Base-by-base conservation (phyloP, 164 flowering plant species). In the Magnolia changhungtana region DNA sequence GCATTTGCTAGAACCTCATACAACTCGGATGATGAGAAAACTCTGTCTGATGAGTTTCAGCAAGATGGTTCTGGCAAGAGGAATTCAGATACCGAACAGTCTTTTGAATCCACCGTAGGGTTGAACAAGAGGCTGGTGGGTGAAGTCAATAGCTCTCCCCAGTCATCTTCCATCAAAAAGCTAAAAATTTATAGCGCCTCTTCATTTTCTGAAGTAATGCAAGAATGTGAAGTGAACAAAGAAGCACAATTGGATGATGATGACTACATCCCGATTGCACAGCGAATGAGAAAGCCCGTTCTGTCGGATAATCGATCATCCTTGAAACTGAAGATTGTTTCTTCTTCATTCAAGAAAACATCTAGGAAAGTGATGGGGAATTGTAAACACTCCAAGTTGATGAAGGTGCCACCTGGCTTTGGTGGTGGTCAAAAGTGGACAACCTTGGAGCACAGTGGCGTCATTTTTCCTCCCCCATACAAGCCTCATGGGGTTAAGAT, bases 371-470 rank as follows among this genome's bases (percentile, higher is more conserved):
- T 75, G 18, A 63, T 66, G 29, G 88, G 88, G 67, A 85, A 80
- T 29, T 87, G 93, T 21, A 80, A 87, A 61, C 90, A 90, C 73
- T 83, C 91, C 0, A 88, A 87, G 81, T 94, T 95, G 1, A 87
- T 92, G 63, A 92, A 88, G 76, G 73, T 84, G 70, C 82, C 79
- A n/a, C 97, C 99, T 24, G 75, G 87, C 75, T 89, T 97, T 75
- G 94, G 97, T 71, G 98, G 89, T 75, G 98, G 94, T 72, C 94
- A 96, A 84, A 96, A 91, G 80, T 96, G 99, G 99, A 89, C 90
- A 71, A 91, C 94, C 45, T 85, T 96, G 86, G 91, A 79, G 77
- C 99, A 96, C 83, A 94, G 78, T 82, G 99, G 99, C 83, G 99
- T 96, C 50, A 96, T 96, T 74, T 94, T 96, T 74, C 98, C 99